These are phyloP conservation scores for Leptographium galeiforme DNA, from an alignment of 2,329 filamentous ascomycete species.

Conservation along the genomic window DNA sequence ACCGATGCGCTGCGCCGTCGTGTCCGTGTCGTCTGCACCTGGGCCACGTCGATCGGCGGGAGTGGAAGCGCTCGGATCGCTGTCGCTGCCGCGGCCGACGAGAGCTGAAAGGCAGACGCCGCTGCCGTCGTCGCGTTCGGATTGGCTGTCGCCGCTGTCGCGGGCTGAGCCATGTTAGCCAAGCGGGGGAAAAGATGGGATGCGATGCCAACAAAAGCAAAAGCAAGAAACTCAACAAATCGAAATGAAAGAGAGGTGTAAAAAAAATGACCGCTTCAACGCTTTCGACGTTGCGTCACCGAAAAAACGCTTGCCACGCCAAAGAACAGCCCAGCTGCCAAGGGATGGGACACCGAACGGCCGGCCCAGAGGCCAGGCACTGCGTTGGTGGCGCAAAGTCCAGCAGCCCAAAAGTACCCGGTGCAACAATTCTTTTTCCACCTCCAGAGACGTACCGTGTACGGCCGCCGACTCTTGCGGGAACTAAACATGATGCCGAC, in stretches of 20 bases:
- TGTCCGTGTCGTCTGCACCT: conserved; percentile 80
- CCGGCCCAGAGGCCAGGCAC: background rate
- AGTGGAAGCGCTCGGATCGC: conserved; percentile 68
- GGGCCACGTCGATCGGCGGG: conserved; percentile 65
- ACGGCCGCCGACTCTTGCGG: conserved; percentile 32
- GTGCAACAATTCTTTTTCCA: background rate
- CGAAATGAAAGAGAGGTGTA: background rate
- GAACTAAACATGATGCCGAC: conserved; percentile 30
- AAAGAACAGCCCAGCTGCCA: background rate
- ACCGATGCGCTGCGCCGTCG: conserved; percentile 57
- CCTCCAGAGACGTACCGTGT: conserved; percentile 30
- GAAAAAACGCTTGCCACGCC: no score
- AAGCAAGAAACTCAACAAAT: background rate
- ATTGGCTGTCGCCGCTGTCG: conserved; percentile 50
- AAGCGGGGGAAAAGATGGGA: background rate
- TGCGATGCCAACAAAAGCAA: background rate
- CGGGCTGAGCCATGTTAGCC: conserved; percentile 32
- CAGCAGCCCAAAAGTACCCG: background rate
- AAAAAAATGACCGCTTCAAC: background rate
- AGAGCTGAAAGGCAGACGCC: conserved; percentile 70
- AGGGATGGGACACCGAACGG: no score
- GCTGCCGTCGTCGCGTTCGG: conserved; percentile 69
- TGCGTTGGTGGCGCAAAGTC: background rate
- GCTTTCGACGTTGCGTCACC: background rate
- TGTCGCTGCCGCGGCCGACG: conserved; percentile 74